Base-by-base conservation (phyloP, 2,329 filamentous ascomycete species). In the Colletotrichum lupini region DNA sequence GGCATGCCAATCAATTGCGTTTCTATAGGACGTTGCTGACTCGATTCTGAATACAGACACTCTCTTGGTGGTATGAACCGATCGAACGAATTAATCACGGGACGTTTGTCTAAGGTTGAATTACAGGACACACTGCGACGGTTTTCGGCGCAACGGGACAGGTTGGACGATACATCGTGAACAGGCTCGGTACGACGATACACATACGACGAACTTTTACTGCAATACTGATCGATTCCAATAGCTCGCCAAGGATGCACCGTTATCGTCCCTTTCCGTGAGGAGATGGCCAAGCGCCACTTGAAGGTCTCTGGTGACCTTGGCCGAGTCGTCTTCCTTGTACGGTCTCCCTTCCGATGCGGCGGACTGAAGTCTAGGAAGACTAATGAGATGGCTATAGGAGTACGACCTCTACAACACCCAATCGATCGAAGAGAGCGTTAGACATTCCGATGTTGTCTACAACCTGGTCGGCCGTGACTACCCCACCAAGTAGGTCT, bases 91-190 rank as follows among this genome's bases (percentile, higher is more conserved):
- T 42, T 24, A 30, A 64, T 14, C 12, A 16, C 59, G 46, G 62
- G 56, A 12, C 56, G 11, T 42, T 42, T 74, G 70, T 76, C 74
- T 61, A 71, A 68, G 71, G 75, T 37, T 62, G 26, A 55, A 32
- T 46, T 81, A 77, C 84, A 95, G 96, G 96, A 77, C 95, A 98
- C 86, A 98, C 95, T 75, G 96, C 94, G 75, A 99, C 97, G 72
- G 96, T 99, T 79, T 99, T 99, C 85, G 97, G 97, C 85, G 97
- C 97, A 80, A 98, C 95, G 75, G 97, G 97, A 76, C 96, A 97
- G 83, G 87, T 99, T 68, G 97, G 97, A 81, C 92, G 97, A 82
- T 99, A 99, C 84, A 97, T 99, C 81, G 97, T 99, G 81, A 98
- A 98, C 86, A 91, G 95, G 83, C 89, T 99, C 81, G 95, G 95